Base-by-base conservation (phyloP, 2,329 filamentous ascomycete species). In the Trichoderma hamatum region DNA sequence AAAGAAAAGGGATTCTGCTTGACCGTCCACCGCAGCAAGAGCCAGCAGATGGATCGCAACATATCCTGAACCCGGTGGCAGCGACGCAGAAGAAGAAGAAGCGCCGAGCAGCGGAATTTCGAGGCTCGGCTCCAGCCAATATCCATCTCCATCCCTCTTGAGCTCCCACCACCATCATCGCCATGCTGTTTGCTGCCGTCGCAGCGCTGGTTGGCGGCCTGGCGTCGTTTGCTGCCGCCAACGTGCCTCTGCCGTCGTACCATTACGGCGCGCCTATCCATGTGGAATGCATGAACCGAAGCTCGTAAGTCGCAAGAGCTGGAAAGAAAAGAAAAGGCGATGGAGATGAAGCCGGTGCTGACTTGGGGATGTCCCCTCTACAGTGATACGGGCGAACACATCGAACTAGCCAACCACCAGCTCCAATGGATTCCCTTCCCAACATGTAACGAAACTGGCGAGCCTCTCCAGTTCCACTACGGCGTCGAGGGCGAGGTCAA, bases 341-440 rank as follows among this genome's bases (percentile, higher is more conserved):
- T 6, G 5, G 4, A 32, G 26, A 19, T 11, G 21, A 39, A 58
- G 10, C 46, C 34, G 28, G 9, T 16, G 26, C 64, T 59, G 16
- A 59, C 65, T 14, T 24, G 10, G 7, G 21, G 30, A n/a, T 46
- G 28, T 70, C 68, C 69, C 26, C 43, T 34, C 21, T 16, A 1
- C 77, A 96, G 92, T 75, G 92, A 96, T 75, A 96, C 92, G 10
- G 93, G 93, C 78, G 93, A 97, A 80, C 93, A 97, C 84, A 90
- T 97, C 76, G 91, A 93, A 76, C 89, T 96, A 78, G 85, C 86
- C 43, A 85, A 90, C 72, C 90, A 96, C 76, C 91, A 96, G 79
- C 88, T 97, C 68, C 87, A 97, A 85, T 98, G 96, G 85, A 90
- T 96, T 55, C 93, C 95, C 49, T 98, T 98, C 80, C 92, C 92